phyloP scores from a whole-genome alignment of 148 eudicot genomes.

The Silene uniflora region DNA sequence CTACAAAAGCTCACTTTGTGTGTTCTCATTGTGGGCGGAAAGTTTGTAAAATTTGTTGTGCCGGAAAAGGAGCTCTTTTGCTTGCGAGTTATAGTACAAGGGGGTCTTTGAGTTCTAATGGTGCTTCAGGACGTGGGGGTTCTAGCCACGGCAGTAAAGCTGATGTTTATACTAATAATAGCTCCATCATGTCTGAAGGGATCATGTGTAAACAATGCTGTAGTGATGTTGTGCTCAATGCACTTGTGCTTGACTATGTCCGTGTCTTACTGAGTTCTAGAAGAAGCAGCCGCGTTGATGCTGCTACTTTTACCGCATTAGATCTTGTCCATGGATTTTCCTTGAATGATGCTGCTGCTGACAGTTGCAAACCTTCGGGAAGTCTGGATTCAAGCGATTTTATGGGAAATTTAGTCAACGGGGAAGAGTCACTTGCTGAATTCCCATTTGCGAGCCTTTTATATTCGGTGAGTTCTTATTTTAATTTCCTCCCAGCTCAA shows the following conservation, averaged over 20 bases:
- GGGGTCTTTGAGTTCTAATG: constrained; percentile 47
- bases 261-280: constrained; percentile 69
- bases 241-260: constrained; percentile 74
- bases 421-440: constrained; percentile 89
- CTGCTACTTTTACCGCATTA: constrained; percentile 62
- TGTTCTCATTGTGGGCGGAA: constrained; percentile 73
- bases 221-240: constrained; percentile 71
- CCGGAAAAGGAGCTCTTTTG: constrained; percentile 87
- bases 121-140: constrained; percentile 52
- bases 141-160: constrained; percentile 45
- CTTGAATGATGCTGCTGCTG: constrained; percentile 35
- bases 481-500: constrained; percentile 7
- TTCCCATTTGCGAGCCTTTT: constrained; percentile 85
- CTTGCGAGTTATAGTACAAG: constrained; percentile 46
- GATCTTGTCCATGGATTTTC: constrained; percentile 59
- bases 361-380: constrained; percentile 33
- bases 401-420: constrained; percentile 47
- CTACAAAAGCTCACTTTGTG: constrained; percentile 37
- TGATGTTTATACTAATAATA: constrained; percentile 51
- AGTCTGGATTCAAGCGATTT: constrained; percentile 28
- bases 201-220: constrained; percentile 82
- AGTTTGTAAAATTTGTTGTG: constrained; percentile 86
- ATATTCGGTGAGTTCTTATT: constrained; percentile 50
- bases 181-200: constrained; percentile 47
- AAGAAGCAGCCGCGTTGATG: constrained; percentile 56